Conservation (phyloP, 2,329 filamentous ascomycete species). For the Colletotrichum nymphaeae region DNA sequence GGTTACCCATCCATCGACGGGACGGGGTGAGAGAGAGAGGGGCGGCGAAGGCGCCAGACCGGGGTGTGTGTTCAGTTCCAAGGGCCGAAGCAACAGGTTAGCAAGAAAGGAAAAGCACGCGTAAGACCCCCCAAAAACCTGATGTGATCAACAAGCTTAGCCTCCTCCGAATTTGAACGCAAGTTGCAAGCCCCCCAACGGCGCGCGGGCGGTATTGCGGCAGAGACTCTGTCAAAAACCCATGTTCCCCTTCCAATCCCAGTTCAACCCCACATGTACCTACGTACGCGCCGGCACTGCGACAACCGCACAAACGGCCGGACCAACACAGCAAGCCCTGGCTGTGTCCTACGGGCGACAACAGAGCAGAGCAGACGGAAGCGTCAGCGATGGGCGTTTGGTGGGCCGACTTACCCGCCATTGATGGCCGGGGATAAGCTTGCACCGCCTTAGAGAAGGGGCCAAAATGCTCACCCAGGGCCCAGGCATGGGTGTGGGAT, state of each 20-base stretch:
- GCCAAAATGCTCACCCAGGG: no score
- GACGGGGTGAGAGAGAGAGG: neutral
- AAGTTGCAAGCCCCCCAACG: neutral
- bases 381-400: neutral
- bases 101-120: neutral
- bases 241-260: neutral
- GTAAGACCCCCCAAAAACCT: neutral
- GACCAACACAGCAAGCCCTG: neutral
- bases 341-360: no score
- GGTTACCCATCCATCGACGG: neutral
- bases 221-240: neutral
- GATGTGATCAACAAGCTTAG: constrained; percentile 1
- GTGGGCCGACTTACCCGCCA: neutral
- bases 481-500: no score
- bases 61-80: neutral
- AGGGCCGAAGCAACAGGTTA: constrained; percentile 7
- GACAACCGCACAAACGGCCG: neutral
- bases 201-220: neutral
- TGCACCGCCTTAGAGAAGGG: neutral
- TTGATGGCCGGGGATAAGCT: neutral
- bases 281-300: constrained; percentile 13
- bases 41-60: neutral
- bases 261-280: neutral
- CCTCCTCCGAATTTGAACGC: constrained; percentile 3
- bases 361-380: neutral